A percentile compares a stretch with the other conserved stretches of the same genome.
phyloP scores from a whole-genome alignment of 1,284 basidiomycete genomes.

The Microbotryum saponariae region DNA sequence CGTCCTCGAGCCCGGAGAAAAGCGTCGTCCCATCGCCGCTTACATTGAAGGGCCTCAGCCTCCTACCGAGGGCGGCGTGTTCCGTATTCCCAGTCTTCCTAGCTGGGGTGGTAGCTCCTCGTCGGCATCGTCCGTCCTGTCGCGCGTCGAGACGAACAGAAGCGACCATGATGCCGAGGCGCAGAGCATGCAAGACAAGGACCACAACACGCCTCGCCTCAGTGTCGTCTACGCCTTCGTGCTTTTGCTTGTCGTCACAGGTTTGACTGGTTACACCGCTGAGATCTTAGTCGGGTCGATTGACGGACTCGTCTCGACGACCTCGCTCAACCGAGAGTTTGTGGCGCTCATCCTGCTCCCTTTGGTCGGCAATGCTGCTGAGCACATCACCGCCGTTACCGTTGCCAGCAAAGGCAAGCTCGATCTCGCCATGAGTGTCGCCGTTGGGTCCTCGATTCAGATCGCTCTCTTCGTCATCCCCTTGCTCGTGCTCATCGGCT shows the following conservation, averaged over 20 bases:
- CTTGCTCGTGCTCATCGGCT: slow-evolving; percentile 51
- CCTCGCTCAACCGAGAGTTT: slow-evolving; percentile 58
- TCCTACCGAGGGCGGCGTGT: slow-evolving; percentile 34
- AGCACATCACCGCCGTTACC: slow-evolving; percentile 79
- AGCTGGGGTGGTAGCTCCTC: slow-evolving; percentile 37
- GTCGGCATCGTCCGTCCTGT: slow-evolving; percentile 13
- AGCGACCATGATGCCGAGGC: background rate
- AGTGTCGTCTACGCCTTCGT: slow-evolving; percentile 46
- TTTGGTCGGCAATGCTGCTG: slow-evolving; percentile 58
- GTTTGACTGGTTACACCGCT: slow-evolving; percentile 59
- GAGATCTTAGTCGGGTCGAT: slow-evolving; percentile 78
- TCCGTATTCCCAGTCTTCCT: slow-evolving; percentile 37
- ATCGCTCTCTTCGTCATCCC: slow-evolving; percentile 56
- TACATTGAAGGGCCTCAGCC: slow-evolving; percentile 36
- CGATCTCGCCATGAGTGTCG: slow-evolving; percentile 46
- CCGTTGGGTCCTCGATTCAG: background rate
- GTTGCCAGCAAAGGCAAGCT: slow-evolving; percentile 66
- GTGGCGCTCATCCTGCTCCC: slow-evolving; percentile 80
- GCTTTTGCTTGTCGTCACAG: slow-evolving; percentile 45
- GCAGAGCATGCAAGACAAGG: slow-evolving; percentile 35
- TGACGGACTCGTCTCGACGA: slow-evolving; percentile 51
- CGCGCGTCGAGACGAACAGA: background rate
- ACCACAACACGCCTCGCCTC: slow-evolving; percentile 47
- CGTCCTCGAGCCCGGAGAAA: slow-evolving; percentile 14
- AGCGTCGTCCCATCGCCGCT: slow-evolving; percentile 21